These are phyloP conservation scores for Kockiozyma suomiensis DNA, from an alignment of 805 yeast species.

Conservation along the genomic window DNA sequence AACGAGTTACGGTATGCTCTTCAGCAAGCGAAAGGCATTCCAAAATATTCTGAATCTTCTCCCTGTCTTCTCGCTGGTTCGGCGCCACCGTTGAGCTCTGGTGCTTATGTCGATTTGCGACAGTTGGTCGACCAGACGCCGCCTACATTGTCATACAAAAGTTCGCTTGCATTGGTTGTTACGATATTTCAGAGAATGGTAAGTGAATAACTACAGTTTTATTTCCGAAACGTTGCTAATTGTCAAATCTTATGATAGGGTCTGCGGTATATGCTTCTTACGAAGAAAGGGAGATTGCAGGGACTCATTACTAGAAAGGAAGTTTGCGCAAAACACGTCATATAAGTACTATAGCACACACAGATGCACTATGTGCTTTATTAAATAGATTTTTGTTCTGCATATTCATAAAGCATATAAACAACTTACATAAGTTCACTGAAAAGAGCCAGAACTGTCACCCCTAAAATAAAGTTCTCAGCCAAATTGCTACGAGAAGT, in stretches of 20 bases:
- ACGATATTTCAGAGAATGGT: conserved; percentile 46
- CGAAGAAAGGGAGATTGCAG: conserved; percentile 39
- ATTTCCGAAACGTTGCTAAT: not conserved
- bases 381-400: not conserved
- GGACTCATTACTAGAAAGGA: conserved; percentile 48
- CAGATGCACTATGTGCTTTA: not conserved
- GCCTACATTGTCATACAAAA: conserved; percentile 40
- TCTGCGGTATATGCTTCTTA: conserved; percentile 42
- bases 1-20: conserved; percentile 45
- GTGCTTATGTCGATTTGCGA: conserved; percentile 30
- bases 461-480: not conserved
- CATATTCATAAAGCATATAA: not conserved
- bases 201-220: not conserved
- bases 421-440: not conserved
- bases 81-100: conserved; percentile 10
- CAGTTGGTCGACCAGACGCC: conserved; percentile 39
- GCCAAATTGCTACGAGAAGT: not conserved
- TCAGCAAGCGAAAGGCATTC: conserved; percentile 24
- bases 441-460: not conserved
- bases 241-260: conserved; percentile 35
- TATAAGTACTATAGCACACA: not conserved
- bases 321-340: conserved; percentile 10
- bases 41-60: conserved; percentile 9
- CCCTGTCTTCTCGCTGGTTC: conserved; percentile 26
- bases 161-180: conserved; percentile 45